Evolutionary conservation across 257 asterid genomes (phyloP), one percentile per base, ranked within the genome.

Genomic region (Echites panduratus): DNA sequence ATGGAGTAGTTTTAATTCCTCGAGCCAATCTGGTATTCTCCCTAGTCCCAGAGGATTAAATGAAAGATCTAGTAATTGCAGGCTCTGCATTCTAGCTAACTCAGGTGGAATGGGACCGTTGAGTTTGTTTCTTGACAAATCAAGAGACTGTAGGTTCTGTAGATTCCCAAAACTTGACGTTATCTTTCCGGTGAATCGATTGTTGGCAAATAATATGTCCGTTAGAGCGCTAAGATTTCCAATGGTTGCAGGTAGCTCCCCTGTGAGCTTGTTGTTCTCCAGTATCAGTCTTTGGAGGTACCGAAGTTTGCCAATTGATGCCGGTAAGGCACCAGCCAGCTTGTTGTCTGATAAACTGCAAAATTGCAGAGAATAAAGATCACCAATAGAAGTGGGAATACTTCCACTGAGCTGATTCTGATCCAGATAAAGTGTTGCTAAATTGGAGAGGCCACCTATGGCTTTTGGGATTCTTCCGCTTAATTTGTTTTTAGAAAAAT

Each of bases 291-390:
- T 77, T 72, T 32, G 79, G 61, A 83, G 73, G 7, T 27, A 53
- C 2, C 74, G 68, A 50, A 89, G 85, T 35, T 71, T 72, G 32
- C 89, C 88, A 4, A 89, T 81, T 2, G 91, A 84, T 20, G 79
- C 47, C 2, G 96, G 97, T 4, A 91, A 76, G 0, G 16, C 24
- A 16, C 97, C 95, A 6, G 86, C 76, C n/a, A 91, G 85, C 74
- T 57, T 41, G 69, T 91, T 89, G 10, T 78, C 83, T 0, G 89
- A 85, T 35, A 88, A 71, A 4, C 82, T 81, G 43, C 73, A 20
- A 41, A 71, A 84, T 40, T 40, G 74, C 74, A 89, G 73, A 4
- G 93, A 84, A 20, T 38, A 41, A 10, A 91, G 90, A 9, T 70
- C 75, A 0, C 77, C 74, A 32, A 91, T 81, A 4, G 96, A 76